These are phyloP conservation scores for Acidomyces sp. DNA, from an alignment of 495 filamentous ascomycete genomes.

Conservation along the genomic window DNA sequence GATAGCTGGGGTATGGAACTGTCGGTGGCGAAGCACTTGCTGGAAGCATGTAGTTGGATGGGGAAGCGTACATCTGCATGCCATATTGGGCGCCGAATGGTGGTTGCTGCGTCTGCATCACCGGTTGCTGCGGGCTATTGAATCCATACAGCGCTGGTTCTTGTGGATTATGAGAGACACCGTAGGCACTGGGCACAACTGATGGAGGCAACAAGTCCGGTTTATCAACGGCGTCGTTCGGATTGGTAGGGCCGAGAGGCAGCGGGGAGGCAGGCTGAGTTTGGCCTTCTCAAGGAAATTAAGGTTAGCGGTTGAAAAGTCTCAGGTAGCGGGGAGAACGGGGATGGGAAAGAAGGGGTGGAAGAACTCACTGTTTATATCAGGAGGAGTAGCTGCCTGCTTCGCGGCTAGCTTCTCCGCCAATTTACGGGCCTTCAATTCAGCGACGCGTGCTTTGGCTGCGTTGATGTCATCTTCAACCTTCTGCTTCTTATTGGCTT, in stretches of 20 bases:
- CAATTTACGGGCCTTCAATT: conserved; percentile 17
- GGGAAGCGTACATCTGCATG: not conserved
- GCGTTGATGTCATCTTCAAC: conserved; percentile 22
- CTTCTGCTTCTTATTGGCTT: conserved; percentile 19
- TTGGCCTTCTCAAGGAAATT: not conserved
- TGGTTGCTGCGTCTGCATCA: too few species aligned
- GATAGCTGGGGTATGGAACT: too few species aligned
- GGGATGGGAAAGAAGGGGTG: not conserved
- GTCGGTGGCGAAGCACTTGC: not conserved
- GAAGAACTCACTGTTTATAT: conserved; percentile 16
- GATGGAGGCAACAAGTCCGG: too few species aligned
- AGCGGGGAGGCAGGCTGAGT: not conserved
- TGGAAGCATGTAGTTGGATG: not conserved
- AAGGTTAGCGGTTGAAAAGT: not conserved
- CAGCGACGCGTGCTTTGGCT: conserved; percentile 21
- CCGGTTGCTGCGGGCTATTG: too few species aligned
- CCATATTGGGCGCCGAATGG: not conserved
- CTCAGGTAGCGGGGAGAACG: not conserved
- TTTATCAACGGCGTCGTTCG: not conserved
- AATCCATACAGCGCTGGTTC: too few species aligned
- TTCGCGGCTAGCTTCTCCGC: conserved; percentile 41
- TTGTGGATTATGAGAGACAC: too few species aligned
- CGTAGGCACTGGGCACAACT: too few species aligned
- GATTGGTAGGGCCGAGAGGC: not conserved
- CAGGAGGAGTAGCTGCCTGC: conserved; percentile 37